Conservation (phyloP, 257 asterid genomes). For the Solanum appendiculatum region DNA sequence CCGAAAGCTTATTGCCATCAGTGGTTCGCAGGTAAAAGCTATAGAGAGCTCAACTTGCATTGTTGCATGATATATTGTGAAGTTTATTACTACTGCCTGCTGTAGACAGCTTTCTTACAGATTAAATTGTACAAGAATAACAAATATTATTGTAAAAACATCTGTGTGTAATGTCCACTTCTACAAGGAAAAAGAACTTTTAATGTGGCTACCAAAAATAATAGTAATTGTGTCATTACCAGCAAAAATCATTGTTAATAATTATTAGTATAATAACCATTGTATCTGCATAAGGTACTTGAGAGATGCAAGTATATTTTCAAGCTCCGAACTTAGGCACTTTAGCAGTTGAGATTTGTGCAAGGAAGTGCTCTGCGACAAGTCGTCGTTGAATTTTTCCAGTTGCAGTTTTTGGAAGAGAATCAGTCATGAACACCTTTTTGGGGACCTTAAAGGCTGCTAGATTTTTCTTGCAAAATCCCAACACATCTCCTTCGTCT, state of each 20-base stretch:
- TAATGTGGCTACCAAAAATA: not conserved
- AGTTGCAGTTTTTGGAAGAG: conserved; percentile 79
- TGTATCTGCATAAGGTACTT: not conserved
- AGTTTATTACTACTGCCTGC: not conserved
- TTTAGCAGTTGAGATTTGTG: conserved; percentile 73
- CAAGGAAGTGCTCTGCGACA: conserved; percentile 83
- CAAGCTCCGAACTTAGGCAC: conserved; percentile 81
- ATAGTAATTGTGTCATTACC: not conserved
- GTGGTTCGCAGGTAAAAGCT: not conserved
- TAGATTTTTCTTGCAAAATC: conserved; percentile 75
- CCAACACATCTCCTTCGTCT: conserved; percentile 52
- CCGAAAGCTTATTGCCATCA: not conserved
- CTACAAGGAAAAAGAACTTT: not conserved
- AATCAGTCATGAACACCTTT: conserved; percentile 77
- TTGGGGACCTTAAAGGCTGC: conserved; percentile 95
- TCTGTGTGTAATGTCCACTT: not conserved
- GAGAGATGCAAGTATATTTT: not conserved
- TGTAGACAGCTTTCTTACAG: not conserved
- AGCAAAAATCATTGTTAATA: not conserved
- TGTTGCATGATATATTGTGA: not conserved
- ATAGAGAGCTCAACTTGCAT: not conserved
- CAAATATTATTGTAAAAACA: not conserved
- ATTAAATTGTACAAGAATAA: not conserved
- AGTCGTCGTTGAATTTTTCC: conserved; percentile 84
- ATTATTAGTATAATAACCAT: not conserved